Percentiles rank a stretch among this genome's conserved stretches.
Conservation (phyloP, 2,329 filamentous ascomycete genomes). For the Bipolaris victoriae region DNA sequence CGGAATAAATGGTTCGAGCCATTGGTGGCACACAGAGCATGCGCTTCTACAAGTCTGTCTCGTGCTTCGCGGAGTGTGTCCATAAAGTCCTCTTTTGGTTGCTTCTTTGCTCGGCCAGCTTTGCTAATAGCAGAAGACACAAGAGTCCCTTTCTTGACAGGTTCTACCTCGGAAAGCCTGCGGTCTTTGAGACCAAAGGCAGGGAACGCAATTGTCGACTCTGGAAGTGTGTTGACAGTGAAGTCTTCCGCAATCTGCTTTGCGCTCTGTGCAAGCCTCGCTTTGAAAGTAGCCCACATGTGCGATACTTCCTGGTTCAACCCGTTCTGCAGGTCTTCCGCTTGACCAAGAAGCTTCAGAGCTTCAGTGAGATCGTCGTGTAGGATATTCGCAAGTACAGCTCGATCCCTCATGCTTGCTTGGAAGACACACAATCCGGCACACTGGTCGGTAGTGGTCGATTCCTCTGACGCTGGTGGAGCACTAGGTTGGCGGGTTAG, state of each 20-base stretch:
- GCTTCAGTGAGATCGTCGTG: slow-evolving; percentile 42
- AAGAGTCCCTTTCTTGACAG: slow-evolving; percentile 21
- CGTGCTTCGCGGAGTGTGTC: slow-evolving; percentile 69
- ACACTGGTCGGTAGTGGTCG: slow-evolving; percentile 44
- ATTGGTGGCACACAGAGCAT: slow-evolving; percentile 59
- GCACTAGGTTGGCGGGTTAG: slow-evolving; percentile 18
- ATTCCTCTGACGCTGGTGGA: slow-evolving; percentile 6
- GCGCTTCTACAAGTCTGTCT: slow-evolving; percentile 68
- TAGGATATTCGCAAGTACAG: slow-evolving; percentile 52
- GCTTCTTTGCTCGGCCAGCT: slow-evolving; percentile 32
- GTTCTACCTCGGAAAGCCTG: slow-evolving; percentile 31
- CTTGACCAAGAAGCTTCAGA: slow-evolving; percentile 32
- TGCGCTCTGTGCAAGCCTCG: slow-evolving; percentile 71
- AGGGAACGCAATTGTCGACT: slow-evolving; percentile 89
- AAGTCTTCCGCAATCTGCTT: slow-evolving; percentile 78
- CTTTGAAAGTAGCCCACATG: slow-evolving; percentile 67
- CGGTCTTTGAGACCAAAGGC: slow-evolving; percentile 58
- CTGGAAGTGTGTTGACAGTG: slow-evolving; percentile 86
- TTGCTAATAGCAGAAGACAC: slow-evolving; percentile 21
- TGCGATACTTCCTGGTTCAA: slow-evolving; percentile 57
- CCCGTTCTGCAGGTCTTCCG: slow-evolving; percentile 36
- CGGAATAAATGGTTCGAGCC: slow-evolving; percentile 66
- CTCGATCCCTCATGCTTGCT: slow-evolving; percentile 58
- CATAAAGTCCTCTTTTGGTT: slow-evolving; percentile 55
- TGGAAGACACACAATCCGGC: slow-evolving; percentile 52